A percentile compares a stretch with the other conserved stretches of the same genome.
phyloP scores from a whole-genome alignment of 2,329 filamentous ascomycete species.

The Cytospora chrysosperma region DNA sequence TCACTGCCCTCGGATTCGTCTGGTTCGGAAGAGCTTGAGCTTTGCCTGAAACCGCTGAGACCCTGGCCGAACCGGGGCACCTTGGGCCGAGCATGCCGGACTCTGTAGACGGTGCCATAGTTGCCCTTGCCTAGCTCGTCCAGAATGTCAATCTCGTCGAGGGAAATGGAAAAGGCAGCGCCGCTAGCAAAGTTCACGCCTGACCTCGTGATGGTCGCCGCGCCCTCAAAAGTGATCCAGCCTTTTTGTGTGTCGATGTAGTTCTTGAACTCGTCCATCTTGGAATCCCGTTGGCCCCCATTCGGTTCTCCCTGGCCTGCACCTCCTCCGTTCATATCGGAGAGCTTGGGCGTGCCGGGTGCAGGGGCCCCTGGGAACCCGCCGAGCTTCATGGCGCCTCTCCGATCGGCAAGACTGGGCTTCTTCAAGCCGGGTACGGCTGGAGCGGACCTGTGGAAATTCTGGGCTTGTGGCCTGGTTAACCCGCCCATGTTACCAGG shows the following conservation, averaged over 20 bases:
- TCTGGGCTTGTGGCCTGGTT: constrained; percentile 47
- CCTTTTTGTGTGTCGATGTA: constrained; percentile 91
- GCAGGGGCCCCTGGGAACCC: constrained; percentile 38
- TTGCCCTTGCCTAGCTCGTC: constrained; percentile 97
- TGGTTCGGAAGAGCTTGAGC: constrained; percentile 36
- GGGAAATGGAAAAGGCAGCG: constrained; percentile 85
- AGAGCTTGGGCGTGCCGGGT: constrained; percentile 42
- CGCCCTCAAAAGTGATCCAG: constrained; percentile 88
- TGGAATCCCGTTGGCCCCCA: constrained; percentile 43
- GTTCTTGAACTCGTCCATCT: constrained; percentile 64
- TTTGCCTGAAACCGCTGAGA: constrained; percentile 48
- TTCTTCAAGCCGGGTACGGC: constrained; percentile 42
- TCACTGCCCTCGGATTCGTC: constrained; percentile 33
- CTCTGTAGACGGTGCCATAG: constrained; percentile 97
- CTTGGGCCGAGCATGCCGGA: constrained; percentile 73
- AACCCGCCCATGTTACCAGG: constrained; percentile 36
- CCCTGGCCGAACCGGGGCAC: constrained; percentile 59
- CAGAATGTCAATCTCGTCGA: constrained; percentile 91
- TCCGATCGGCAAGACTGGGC: constrained; percentile 65
- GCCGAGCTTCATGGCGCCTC: constrained; percentile 58
- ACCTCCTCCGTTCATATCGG: constrained; percentile 37
- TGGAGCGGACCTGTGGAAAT: constrained; percentile 55
- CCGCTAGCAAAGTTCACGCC: constrained; percentile 93
- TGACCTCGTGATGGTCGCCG: constrained; percentile 82
- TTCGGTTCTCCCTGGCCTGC: constrained; percentile 33